phyloP scores from a whole-genome alignment of 805 yeast genomes.

The Millerozyma acaciae region DNA sequence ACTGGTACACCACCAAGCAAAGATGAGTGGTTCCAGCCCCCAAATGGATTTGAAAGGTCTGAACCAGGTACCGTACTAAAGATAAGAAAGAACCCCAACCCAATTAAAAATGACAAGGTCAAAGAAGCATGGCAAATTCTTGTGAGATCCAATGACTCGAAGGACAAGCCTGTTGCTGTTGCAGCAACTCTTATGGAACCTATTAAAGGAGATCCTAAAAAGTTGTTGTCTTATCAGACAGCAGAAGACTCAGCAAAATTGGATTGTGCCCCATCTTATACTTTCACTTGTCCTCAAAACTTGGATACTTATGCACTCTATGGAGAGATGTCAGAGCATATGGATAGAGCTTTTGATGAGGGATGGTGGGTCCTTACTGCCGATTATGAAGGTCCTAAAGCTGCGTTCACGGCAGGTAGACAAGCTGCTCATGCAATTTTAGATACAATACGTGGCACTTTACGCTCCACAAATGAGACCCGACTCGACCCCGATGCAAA shows the following conservation, averaged over 20 bases:
- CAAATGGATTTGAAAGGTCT: conserved; percentile 11
- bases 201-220: conserved; percentile 17
- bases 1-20: too few relatives aligned
- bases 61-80: conserved; percentile 12
- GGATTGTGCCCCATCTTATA: conserved; percentile 21
- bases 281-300: conserved; percentile 12
- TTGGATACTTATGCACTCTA: conserved; percentile 10
- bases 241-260: conserved; percentile 17
- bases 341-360: conserved; percentile 12
- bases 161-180: conserved; percentile 13
- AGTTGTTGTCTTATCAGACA: conserved; percentile 17
- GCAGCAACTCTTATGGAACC: conserved; percentile 19
- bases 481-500: conserved; percentile 14
- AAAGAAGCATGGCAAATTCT: conserved; percentile 11
- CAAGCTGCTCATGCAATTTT: conserved; percentile 18
- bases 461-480: conserved; percentile 9
- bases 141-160: conserved; percentile 10
- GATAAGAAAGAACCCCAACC: conserved; percentile 10
- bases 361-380: conserved; percentile 19
- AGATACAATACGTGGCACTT: conserved; percentile 16
- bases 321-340: conserved; percentile 13
- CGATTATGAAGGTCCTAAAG: conserved; percentile 18
- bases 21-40: conserved; percentile 14
- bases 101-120: conserved; percentile 9
- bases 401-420: conserved; percentile 17